Conservation (phyloP, 495 filamentous ascomycete species). For the Chaetomium tenue region DNA sequence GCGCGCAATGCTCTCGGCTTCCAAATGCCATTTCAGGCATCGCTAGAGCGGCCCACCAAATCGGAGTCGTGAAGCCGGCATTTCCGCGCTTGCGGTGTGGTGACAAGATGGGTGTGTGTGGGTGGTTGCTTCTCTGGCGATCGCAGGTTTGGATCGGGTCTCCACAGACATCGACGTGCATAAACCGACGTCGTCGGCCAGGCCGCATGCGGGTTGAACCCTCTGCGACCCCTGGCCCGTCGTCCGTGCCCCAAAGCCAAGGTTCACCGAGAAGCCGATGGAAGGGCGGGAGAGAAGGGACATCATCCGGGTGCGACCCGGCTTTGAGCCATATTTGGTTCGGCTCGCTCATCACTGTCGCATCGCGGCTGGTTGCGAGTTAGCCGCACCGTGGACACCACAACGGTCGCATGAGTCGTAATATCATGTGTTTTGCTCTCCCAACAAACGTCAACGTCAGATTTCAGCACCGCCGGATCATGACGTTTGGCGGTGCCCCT, state of each 20-base stretch:
- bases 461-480: not conserved
- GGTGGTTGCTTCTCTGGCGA: not conserved
- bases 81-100: conserved; percentile 2
- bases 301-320: conserved; percentile 29
- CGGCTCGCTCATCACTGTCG: conserved; percentile 24
- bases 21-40: not conserved
- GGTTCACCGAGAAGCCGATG: conserved; percentile 19
- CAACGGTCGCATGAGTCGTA: conserved; percentile 30
- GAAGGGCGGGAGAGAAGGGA: conserved; percentile 20
- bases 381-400: conserved; percentile 22
- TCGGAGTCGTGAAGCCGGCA: not conserved
- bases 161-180: conserved; percentile 20
- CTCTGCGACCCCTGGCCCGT: not conserved
- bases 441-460: conserved; percentile 14
- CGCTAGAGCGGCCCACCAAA: not conserved
- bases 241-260: conserved; percentile 22
- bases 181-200: conserved; percentile 19
- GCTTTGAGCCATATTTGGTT: conserved; percentile 25
- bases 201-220: conserved; percentile 19
- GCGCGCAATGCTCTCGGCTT: not conserved
- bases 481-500: not conserved
- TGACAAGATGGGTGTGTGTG: not conserved
- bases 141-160: conserved; percentile 14
- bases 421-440: conserved; percentile 32
- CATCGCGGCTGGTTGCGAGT: conserved; percentile 12